Conservation (phyloP, 2,329 filamentous ascomycete species). For the Graphilbum sp. region DNA sequence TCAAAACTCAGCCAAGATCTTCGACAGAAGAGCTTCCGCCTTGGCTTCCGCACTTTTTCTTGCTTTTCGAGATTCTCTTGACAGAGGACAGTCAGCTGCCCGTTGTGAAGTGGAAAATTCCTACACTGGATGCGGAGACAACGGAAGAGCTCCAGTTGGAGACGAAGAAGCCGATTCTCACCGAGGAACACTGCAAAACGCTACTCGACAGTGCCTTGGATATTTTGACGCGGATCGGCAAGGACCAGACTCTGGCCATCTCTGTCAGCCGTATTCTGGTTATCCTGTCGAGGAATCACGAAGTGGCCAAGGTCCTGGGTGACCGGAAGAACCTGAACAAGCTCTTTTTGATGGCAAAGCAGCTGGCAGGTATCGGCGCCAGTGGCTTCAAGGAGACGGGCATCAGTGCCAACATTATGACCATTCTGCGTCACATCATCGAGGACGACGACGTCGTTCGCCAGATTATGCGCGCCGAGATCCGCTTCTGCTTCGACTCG, state of each 20-base stretch:
- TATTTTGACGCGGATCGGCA: slow-evolving; percentile 70
- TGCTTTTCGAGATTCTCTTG: slow-evolving; percentile 82
- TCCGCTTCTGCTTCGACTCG: slow-evolving; percentile 61
- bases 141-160: slow-evolving; percentile 39
- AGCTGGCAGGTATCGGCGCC: slow-evolving; percentile 65
- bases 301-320: slow-evolving; percentile 58
- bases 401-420: slow-evolving; percentile 51
- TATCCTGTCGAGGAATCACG: slow-evolving; percentile 67
- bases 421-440: slow-evolving; percentile 79
- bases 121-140: slow-evolving; percentile 30
- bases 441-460: slow-evolving; percentile 86
- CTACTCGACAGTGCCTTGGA: slow-evolving; percentile 69
- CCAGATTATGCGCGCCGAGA: slow-evolving; percentile 83
- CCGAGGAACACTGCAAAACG: slow-evolving; percentile 46
- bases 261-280: slow-evolving; percentile 72
- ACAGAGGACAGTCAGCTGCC: slow-evolving; percentile 73
- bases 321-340: slow-evolving; percentile 81
- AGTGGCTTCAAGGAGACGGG: slow-evolving; percentile 47
- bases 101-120: slow-evolving; percentile 53
- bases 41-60: slow-evolving; percentile 80
- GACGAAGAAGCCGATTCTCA: slow-evolving; percentile 44
- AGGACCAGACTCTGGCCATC: slow-evolving; percentile 70
- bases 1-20: slow-evolving; percentile 52
- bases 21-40: slow-evolving; percentile 66
- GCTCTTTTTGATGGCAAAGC: slow-evolving; percentile 89